These are phyloP conservation scores for Populus simonii DNA, from an alignment of 345 rosid species.

Conservation along the genomic window DNA sequence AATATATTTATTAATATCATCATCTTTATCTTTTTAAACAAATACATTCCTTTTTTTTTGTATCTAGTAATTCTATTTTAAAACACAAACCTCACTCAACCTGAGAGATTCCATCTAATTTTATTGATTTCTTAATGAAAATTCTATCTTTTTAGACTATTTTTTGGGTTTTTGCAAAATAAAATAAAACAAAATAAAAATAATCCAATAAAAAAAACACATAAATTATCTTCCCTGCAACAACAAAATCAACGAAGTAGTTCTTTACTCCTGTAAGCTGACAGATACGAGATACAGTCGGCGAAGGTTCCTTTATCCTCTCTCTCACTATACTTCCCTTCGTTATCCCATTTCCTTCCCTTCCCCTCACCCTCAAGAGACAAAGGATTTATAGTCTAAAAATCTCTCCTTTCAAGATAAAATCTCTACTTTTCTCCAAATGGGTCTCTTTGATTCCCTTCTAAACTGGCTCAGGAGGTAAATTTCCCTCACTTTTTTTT, in stretches of 20 bases:
- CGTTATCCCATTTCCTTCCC: background rate
- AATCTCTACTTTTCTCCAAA: conserved; percentile 2
- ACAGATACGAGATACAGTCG: background rate
- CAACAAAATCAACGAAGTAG: background rate
- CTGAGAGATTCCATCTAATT: too few relatives aligned
- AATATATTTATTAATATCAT: too few relatives aligned
- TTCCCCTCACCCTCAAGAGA: background rate
- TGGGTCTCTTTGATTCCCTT: conserved; percentile 59
- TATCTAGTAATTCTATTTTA: too few relatives aligned
- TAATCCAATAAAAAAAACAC: too few relatives aligned
- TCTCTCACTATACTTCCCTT: background rate
- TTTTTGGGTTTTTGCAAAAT: too few relatives aligned
- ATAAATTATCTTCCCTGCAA: too few relatives aligned
- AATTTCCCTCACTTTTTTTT: background rate
- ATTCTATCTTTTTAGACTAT: too few relatives aligned
- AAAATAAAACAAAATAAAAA: too few relatives aligned
- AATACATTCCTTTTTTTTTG: too few relatives aligned
- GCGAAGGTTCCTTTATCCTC: background rate
- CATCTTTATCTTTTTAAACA: too few relatives aligned
- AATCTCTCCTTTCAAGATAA: background rate
- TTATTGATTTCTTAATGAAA: too few relatives aligned
- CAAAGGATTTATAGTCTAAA: background rate
- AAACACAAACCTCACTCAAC: too few relatives aligned
- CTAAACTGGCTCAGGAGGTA: conserved; percentile 62
- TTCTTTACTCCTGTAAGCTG: background rate